These are phyloP conservation scores for Silene latifolia DNA, from an alignment of 148 eudicot genomes.

Conservation along the genomic window DNA sequence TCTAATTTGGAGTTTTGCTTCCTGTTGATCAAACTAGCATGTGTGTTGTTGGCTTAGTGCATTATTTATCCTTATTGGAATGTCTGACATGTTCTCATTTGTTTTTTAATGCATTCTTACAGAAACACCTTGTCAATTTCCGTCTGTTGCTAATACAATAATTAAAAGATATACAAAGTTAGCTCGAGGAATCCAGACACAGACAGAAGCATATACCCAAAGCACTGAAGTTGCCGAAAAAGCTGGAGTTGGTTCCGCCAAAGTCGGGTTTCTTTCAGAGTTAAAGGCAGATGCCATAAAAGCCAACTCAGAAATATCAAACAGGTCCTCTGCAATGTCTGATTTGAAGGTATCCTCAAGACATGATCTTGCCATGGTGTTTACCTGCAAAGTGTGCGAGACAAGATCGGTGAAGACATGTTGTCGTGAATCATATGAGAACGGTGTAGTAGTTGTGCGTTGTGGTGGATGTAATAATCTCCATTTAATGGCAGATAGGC, in stretches of 20 bases:
- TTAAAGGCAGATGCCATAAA: slow-evolving; percentile 18
- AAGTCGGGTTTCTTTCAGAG: slow-evolving; percentile 19
- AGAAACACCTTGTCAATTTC: slow-evolving; percentile 27
- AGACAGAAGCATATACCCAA: slow-evolving; percentile 30
- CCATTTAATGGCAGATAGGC: slow-evolving; percentile 75
- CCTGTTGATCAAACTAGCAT: not conserved
- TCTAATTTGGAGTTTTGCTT: not conserved
- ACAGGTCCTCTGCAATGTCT: slow-evolving; percentile 30
- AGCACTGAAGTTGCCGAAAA: slow-evolving; percentile 21
- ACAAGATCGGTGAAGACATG: slow-evolving; percentile 72
- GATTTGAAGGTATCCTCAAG: slow-evolving; percentile 59
- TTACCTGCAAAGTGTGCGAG: slow-evolving; percentile 83
- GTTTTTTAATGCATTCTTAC: slow-evolving; percentile 15
- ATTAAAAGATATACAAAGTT: slow-evolving; percentile 14
- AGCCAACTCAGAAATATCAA: slow-evolving; percentile 12
- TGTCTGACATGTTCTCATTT: slow-evolving; percentile 3
- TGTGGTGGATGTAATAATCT: slow-evolving; percentile 80
- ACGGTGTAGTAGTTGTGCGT: slow-evolving; percentile 81
- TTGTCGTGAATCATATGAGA: slow-evolving; percentile 80
- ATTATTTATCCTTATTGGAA: not conserved
- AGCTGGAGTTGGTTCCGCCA: slow-evolving; percentile 23
- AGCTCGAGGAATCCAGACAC: slow-evolving; percentile 37
- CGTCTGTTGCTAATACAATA: slow-evolving; percentile 26
- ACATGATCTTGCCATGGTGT: slow-evolving; percentile 82
- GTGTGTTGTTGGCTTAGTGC: not conserved